Conservation (phyloP, 768 basidiomycete genomes). For the Hirschioporus abietinus region DNA sequence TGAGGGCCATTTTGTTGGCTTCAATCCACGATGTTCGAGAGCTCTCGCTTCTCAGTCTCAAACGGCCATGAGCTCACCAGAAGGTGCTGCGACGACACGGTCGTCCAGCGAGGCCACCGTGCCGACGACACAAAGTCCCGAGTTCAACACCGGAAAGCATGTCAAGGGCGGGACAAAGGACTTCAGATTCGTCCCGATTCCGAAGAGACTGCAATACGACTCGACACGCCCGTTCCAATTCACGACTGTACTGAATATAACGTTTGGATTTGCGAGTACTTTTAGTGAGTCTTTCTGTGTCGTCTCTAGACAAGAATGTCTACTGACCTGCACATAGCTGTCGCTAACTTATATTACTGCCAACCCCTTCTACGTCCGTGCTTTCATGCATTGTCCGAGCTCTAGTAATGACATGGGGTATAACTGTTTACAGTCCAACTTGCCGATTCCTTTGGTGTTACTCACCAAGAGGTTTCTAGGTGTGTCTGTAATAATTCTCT, state of each 20-base stretch:
- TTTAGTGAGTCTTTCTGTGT: slow-evolving; percentile 35
- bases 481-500: slow-evolving; percentile 15
- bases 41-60: not conserved
- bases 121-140: not conserved
- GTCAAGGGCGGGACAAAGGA: slow-evolving; percentile 30
- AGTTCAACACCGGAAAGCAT: not conserved
- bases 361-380: slow-evolving; percentile 70
- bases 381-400: slow-evolving; percentile 24
- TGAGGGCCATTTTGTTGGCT: not conserved
- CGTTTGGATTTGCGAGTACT: slow-evolving; percentile 62
- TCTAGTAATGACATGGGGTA: slow-evolving; percentile 16
- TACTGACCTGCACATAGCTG: slow-evolving; percentile 31
- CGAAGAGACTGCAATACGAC: slow-evolving; percentile 47
- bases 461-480: slow-evolving; percentile 13
- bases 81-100: not conserved
- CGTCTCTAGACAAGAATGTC: not conserved
- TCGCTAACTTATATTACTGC: slow-evolving; percentile 79
- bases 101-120: not conserved
- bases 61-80: not conserved
- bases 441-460: slow-evolving; percentile 19
- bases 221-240: slow-evolving; percentile 47
- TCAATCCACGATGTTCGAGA: not conserved
- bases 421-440: slow-evolving; percentile 17
- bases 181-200: slow-evolving; percentile 63
- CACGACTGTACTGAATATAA: slow-evolving; percentile 44